Conservation (phyloP, 148 eudicot genomes). For the Gaultheria prostrata region DNA sequence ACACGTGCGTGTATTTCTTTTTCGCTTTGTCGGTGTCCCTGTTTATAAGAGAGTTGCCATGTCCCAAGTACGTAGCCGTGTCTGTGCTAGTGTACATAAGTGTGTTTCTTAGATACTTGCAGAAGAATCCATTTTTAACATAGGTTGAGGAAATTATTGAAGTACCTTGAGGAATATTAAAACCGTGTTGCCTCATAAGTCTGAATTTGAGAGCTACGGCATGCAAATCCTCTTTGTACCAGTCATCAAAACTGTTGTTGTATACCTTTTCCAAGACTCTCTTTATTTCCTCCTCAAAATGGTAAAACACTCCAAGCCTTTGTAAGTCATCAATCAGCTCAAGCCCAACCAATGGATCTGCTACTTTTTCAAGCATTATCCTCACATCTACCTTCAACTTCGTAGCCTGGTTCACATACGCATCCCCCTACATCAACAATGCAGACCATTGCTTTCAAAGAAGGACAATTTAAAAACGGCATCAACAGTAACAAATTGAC, state of each 20-base stretch:
- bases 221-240: slow-evolving; percentile 10
- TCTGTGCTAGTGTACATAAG: no score
- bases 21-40: no score
- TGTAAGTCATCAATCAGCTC: slow-evolving; percentile 31
- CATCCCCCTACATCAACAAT: slow-evolving; percentile 3
- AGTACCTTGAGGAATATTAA: slow-evolving; percentile 24
- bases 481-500: not conserved
- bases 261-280: slow-evolving; percentile 12
- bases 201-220: slow-evolving; percentile 25
- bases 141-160: not conserved
- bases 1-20: no score
- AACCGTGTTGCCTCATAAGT: slow-evolving; percentile 30
- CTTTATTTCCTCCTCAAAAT: slow-evolving; percentile 28
- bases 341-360: slow-evolving; percentile 8
- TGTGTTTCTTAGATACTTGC: not conserved
- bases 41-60: no score
- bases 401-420: not conserved
- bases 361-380: not conserved
- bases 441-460: not conserved
- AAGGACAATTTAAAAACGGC: not conserved
- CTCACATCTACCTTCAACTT: not conserved
- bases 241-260: not conserved
- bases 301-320: slow-evolving; percentile 31
- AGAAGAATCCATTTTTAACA: not conserved
- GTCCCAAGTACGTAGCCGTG: no score